Conservation (phyloP, 139 green algal genomes). For the Auxenochlorella pyrenoidosa region DNA sequence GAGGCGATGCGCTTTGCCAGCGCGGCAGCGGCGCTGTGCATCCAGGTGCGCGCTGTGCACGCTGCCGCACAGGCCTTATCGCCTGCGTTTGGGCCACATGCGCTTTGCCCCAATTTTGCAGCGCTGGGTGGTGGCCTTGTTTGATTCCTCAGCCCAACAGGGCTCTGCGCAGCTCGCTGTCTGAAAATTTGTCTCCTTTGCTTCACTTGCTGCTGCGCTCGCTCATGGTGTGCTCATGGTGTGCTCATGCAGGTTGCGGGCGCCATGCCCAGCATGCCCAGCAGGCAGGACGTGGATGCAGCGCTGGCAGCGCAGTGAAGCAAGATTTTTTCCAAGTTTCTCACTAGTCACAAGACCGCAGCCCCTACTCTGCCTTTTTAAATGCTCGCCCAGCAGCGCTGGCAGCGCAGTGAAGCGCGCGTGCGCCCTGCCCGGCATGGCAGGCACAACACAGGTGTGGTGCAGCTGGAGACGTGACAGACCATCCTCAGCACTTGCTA, state of each 20-base stretch:
- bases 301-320: not conserved
- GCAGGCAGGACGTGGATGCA: constrained; percentile 18
- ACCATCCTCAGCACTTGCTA: not conserved
- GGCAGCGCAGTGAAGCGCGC: not conserved
- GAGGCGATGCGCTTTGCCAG: constrained; percentile 30
- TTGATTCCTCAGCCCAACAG: too few species aligned
- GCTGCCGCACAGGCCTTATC: too few species aligned
- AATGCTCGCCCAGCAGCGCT: too few species aligned
- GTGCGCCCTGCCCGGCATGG: not conserved
- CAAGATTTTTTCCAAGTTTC: not conserved
- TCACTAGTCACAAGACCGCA: too few species aligned
- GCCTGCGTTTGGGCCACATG: too few species aligned
- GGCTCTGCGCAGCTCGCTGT: not conserved
- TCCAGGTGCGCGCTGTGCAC: not conserved
- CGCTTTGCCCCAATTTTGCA: too few species aligned
- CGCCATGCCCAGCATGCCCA: constrained; percentile 33
- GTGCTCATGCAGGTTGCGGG: not conserved
- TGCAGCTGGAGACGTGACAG: too few species aligned
- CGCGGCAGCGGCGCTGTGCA: constrained; percentile 25
- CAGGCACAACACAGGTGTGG: not conserved
- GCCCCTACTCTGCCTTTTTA: too few species aligned
- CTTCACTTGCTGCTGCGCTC: too few species aligned
- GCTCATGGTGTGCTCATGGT: not conserved
- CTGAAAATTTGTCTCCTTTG: too few species aligned
- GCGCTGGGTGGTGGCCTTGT: too few species aligned